Evolutionary conservation across 192 early-diverging fungal genomes (phyloP).

Genomic region (Pilobolus umbonatus): DNA sequence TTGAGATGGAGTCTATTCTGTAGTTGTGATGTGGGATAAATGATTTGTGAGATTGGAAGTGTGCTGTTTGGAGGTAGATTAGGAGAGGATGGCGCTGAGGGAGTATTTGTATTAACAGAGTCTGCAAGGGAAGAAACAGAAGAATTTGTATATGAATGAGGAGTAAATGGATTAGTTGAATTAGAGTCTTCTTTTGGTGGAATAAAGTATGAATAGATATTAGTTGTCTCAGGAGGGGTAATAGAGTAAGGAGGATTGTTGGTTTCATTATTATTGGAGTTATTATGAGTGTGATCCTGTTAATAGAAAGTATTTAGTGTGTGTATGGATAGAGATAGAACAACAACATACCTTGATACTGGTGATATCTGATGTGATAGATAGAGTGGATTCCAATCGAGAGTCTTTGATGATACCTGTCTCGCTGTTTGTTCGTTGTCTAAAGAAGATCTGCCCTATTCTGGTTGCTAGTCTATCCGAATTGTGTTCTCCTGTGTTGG

Average conservation of each 20-base stretch:
- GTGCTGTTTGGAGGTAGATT: not conserved
- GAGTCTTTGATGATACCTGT: constrained; percentile 5
- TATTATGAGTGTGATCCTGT: too few relatives aligned
- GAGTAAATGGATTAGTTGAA: constrained; percentile 3
- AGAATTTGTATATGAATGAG: constrained; percentile 6
- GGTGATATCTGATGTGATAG: too few relatives aligned
- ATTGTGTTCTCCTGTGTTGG: not conserved
- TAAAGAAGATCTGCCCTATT: constrained; percentile 5
- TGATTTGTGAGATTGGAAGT: not conserved
- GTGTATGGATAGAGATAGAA: too few relatives aligned
- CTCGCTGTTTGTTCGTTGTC: constrained; percentile 2
- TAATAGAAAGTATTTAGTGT: too few relatives aligned
- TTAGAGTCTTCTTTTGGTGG: not conserved
- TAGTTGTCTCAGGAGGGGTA: constrained; percentile 12
- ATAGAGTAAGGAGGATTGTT: constrained; percentile 7
- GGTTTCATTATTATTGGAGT: too few relatives aligned
- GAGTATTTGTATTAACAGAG: not conserved
- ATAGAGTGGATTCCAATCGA: too few relatives aligned
- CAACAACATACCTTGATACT: too few relatives aligned
- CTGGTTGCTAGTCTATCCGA: not conserved
- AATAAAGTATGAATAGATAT: constrained; percentile 5
- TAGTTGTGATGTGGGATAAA: not conserved
- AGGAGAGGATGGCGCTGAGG: too few relatives aligned
- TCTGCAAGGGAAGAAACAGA: constrained; percentile 3
- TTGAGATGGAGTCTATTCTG: not conserved